Evolutionary conservation across 495 filamentous ascomycete genomes (phyloP).

Genomic region (Penicillium herquei): DNA sequence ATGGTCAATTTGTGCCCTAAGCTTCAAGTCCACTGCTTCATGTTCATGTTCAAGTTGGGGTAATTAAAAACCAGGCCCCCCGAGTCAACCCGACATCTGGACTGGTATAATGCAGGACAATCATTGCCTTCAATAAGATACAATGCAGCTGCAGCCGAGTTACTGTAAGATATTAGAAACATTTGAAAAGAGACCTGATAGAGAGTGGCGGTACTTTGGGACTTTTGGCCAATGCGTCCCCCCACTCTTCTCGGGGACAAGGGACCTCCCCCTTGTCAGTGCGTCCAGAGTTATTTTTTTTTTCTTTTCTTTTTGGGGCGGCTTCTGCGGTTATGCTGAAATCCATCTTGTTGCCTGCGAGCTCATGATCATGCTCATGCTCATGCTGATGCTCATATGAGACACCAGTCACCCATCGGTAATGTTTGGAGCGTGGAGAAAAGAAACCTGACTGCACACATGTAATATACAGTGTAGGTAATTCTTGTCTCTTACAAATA

Average conservation of each 20-base stretch:
- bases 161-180: neutral
- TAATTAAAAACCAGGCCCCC: neutral
- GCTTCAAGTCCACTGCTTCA: too few relatives aligned
- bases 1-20: too few relatives aligned
- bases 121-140: neutral
- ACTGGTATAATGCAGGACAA: neutral
- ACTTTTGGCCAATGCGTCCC: neutral
- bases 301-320: constrained; percentile 12
- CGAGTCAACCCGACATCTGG: neutral
- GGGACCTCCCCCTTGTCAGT: neutral
- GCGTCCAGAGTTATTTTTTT: neutral
- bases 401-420: neutral
- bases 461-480: constrained; percentile 4
- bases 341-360: neutral
- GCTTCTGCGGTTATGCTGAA: constrained; percentile 23
- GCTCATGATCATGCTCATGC: neutral
- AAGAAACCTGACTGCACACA: constrained; percentile 15
- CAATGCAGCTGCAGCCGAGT: neutral
- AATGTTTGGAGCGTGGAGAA: constrained; percentile 12
- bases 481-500: neutral
- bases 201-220: constrained; percentile 1
- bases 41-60: too few relatives aligned
- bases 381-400: constrained; percentile 11
- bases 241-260: neutral
- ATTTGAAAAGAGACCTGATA: neutral